Conservation (phyloP, 2,329 filamentous ascomycete species). For the Lachnellula cervina region DNA sequence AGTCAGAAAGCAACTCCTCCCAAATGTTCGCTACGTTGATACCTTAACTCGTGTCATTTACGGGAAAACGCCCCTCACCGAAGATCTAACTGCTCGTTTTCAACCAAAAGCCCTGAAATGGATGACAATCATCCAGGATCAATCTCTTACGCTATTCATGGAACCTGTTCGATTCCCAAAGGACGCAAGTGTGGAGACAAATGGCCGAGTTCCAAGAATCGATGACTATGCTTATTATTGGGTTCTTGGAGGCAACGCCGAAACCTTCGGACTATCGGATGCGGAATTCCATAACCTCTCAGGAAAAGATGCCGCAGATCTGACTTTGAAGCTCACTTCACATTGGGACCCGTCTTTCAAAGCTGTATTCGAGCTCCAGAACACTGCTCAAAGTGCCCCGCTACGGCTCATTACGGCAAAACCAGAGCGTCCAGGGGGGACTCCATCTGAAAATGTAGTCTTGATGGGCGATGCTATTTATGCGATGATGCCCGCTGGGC, state of each 20-base stretch:
- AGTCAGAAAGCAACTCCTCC: slow-evolving; percentile 36
- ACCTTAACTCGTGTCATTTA: slow-evolving; percentile 36
- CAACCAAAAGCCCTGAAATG: slow-evolving; percentile 17
- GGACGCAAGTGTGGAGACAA: slow-evolving; percentile 7
- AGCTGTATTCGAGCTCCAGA: slow-evolving; percentile 15
- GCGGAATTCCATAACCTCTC: slow-evolving; percentile 6
- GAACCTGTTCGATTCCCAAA: slow-evolving; percentile 25
- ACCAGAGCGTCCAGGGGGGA: slow-evolving; percentile 9
- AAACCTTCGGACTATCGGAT: slow-evolving; percentile 2
- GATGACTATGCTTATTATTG: slow-evolving; percentile 35
- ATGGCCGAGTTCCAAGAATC: slow-evolving; percentile 6
- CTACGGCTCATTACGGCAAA: slow-evolving; percentile 12
- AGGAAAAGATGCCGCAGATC: slow-evolving; percentile 4
- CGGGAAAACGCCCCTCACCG: slow-evolving; percentile 35
- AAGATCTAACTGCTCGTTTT: slow-evolving; percentile 20
- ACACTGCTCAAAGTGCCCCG: slow-evolving; percentile 5
- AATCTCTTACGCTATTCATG: slow-evolving; percentile 21
- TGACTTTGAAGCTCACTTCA: slow-evolving; percentile 8
- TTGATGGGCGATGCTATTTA: slow-evolving; percentile 16
- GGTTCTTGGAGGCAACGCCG: slow-evolving; percentile 14
- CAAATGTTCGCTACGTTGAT: slow-evolving; percentile 34
- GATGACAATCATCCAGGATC: slow-evolving; percentile 23
- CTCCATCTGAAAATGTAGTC: slow-evolving; percentile 5
- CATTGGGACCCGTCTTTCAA: slow-evolving; percentile 13
- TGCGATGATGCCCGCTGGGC: slow-evolving; percentile 19